Base-by-base conservation (phyloP, 345 rosid genomes). In the Citrus hindsii region DNA sequence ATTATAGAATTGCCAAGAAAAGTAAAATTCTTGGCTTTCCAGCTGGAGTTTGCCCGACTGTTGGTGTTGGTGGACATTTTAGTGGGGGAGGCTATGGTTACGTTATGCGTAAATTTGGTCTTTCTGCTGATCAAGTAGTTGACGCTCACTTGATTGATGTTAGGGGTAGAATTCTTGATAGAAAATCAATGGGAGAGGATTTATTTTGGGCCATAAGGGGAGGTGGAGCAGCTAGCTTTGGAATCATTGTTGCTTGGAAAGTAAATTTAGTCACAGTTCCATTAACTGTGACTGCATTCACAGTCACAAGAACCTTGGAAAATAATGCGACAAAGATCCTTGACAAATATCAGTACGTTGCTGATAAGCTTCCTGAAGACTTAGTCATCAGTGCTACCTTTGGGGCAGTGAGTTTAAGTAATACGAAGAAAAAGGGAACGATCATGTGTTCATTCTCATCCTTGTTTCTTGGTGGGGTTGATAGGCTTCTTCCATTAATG, bases 91-190 rank as follows among this genome's bases (percentile, higher is more conserved):
- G 81, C 2, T 83, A 83, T 33, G 86, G 88, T 18, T 51, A 14
- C 27, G 7, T 67, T 18, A 38, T 67, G 71, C 42, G 71, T 22
- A 67, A 67, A 64, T 82, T 83, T 32, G 88, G 88, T 30, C 85
- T 86, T 10, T 85, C 82, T 24, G 86, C 83, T 28, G 88, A 86
- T 71, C 84, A 82, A 71, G 88, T 82, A 8, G 37, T 83, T 6
- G 88, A 86, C 59, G 88, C 88, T 32, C 71, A 75, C 28, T 82
- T 86, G 6, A 71, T 86, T 4, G 86, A 83, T 38, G 81, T 73
- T 2, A 62, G 35, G 9, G 88, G 88, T 18, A 77, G 78, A 25
- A 62, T 86, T 38, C 81, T 83, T 9, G 85, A 86, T 30, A 40
- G 85, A 46, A 40, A 80, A 2, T 48, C 79, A 1, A 85, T 81